A percentile compares a stretch with the other conserved stretches of the same genome.
Evolutionary conservation across 2,329 filamentous ascomycete species (phyloP).

Genomic region (Thielaviopsis punctulata): DNA sequence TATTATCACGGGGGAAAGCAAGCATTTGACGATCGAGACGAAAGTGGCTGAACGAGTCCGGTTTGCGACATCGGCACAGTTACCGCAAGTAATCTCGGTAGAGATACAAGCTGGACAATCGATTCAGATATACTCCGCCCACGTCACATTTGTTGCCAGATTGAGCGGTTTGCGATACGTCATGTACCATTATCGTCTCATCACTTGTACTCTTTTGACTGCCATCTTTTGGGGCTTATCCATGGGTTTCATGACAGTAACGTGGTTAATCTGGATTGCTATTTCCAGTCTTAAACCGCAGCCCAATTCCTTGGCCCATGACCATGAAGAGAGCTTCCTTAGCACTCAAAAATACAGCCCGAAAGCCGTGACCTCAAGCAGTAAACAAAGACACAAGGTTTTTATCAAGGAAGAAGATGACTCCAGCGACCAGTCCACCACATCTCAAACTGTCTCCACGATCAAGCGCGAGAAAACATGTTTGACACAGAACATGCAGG

Average conservation of each 20-base stretch:
- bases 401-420: conserved; percentile 12
- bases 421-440: background rate
- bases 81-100: conserved; percentile 31
- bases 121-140: conserved; percentile 60
- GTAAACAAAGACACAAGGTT: conserved; percentile 10
- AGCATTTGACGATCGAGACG: conserved; percentile 22
- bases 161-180: conserved; percentile 64
- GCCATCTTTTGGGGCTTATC: conserved; percentile 61
- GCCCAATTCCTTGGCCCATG: conserved; percentile 15
- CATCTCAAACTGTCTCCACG: background rate
- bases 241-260: conserved; percentile 45
- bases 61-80: conserved; percentile 31
- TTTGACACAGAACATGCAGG: no score
- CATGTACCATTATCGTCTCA: conserved; percentile 69
- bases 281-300: background rate
- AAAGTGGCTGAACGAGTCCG: conserved; percentile 56
- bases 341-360: background rate
- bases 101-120: conserved; percentile 53
- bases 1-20: conserved; percentile 27
- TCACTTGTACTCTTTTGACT: conserved; percentile 52
- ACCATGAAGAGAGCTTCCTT: background rate
- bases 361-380: conserved; percentile 3
- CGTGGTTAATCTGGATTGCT: conserved; percentile 38
- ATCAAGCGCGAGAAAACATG: background rate
- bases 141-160: conserved; percentile 53